phyloP scores from a whole-genome alignment of 2,329 filamentous ascomycete genomes.

The Paracorniculantispora psalliotae region DNA sequence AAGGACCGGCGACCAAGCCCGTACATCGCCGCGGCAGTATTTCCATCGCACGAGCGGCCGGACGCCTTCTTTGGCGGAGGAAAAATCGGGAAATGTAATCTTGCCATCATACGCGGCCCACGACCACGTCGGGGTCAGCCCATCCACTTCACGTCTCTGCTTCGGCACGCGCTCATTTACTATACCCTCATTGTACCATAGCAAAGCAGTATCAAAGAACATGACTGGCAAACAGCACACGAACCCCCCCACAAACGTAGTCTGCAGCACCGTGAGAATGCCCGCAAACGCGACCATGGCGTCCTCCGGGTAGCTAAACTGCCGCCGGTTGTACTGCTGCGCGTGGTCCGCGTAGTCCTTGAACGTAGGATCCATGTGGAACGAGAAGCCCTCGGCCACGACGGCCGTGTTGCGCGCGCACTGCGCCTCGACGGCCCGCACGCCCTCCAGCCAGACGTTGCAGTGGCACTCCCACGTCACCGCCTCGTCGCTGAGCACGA shows the following conservation, averaged over 20 bases:
- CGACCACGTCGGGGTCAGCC: not conserved
- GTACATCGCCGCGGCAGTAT: constrained; percentile 4
- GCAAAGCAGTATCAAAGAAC: constrained; percentile 12
- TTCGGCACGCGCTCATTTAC: not conserved
- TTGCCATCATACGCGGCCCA: constrained; percentile 8
- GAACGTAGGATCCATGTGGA: constrained; percentile 2
- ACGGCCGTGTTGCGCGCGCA: constrained; percentile 11
- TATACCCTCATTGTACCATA: constrained; percentile 13
- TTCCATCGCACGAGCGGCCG: constrained; percentile 11
- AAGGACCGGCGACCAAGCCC: not conserved
- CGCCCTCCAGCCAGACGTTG: constrained; percentile 14
- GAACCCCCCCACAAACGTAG: constrained; percentile 11
- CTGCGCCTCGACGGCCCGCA: constrained; percentile 4
- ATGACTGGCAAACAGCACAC: constrained; percentile 14
- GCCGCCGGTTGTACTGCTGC: constrained; percentile 10
- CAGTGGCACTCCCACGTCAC: constrained; percentile 14
- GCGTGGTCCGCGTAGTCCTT: constrained; percentile 4
- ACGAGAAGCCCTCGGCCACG: constrained; percentile 4
- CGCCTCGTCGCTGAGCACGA: constrained; percentile 1
- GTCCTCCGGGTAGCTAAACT: constrained; percentile 12
- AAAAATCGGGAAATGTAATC: constrained; percentile 7
- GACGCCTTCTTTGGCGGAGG: constrained; percentile 5
- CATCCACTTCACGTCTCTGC: not conserved
- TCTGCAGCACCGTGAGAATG: constrained; percentile 11
- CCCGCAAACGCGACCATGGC: constrained; percentile 11